Base-by-base conservation (phyloP, 2,329 filamentous ascomycete genomes). In the Cladophialophora chaetospira region DNA sequence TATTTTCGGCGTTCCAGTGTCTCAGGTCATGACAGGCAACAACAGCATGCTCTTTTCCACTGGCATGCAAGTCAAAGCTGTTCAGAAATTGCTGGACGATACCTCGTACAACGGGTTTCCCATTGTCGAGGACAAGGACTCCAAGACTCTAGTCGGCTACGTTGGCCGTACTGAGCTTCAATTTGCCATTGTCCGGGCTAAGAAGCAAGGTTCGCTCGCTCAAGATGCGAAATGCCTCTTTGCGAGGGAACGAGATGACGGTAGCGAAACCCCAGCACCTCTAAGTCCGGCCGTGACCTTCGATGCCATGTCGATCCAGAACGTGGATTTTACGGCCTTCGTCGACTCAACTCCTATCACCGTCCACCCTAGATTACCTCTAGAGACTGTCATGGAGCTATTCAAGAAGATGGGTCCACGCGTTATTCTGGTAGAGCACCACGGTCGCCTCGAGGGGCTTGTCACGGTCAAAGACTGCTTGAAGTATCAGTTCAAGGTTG, bases 401-500 rank as follows among this genome's bases (percentile, higher is more conserved):
- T 99, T 99, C 79, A 93, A 93, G 72, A 99, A 97, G 76, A 95
- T 99, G 71, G 94, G 94, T 0, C 94, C 93, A 0, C 84, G 94
- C 1, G 91, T 97, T 4, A 93, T 99, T 47, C 80, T 99, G 3
- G 88, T 97, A 35, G 94, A 99, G 72, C 88, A 96, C 69, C 88
- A 89, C 57, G 94, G 94, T 11, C 84, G 84, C 47, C 80, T 99
- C 1, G 84, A 83, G 0, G 94, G 94, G 0, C 80, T 99, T 0
- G 89, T 99, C 0, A 99, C 94, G 0, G 89, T 97, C 61, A 99
- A 99, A 72, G 94, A 99, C 71, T 97, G 94, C 65, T 77, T 99
- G 54, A 96, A 94, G 71, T 97, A 96, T 69, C 93, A 99, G 72
- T 96, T 97, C 82, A 95, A 94, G 77, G 90, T 89, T 0, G 94